Conservation (phyloP, 2,329 filamentous ascomycete genomes). For the Claviceps pazoutovae region DNA sequence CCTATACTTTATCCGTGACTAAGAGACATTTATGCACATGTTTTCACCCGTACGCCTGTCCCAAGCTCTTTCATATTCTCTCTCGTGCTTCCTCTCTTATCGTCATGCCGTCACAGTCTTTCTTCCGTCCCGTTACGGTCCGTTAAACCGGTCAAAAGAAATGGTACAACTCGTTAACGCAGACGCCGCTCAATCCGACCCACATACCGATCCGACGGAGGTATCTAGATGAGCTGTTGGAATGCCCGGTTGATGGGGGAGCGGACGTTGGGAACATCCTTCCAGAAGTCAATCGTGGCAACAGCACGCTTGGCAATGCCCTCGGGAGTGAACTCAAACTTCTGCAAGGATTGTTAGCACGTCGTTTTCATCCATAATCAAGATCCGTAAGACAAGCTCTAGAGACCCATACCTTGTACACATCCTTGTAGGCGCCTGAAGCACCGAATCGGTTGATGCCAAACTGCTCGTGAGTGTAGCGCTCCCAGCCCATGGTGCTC, state of each 20-base stretch:
- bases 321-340: constrained; percentile 98
- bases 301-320: constrained; percentile 90
- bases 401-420: constrained; percentile 61
- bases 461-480: constrained; percentile 98
- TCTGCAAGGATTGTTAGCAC: constrained; percentile 42
- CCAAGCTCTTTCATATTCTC: constrained; percentile 9
- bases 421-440: constrained; percentile 91
- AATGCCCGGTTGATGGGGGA: constrained; percentile 96
- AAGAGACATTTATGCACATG: constrained; percentile 9
- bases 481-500: constrained; percentile 96
- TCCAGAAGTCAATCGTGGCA: constrained; percentile 93
- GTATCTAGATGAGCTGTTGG: constrained; percentile 76
- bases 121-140: constrained; percentile 5
- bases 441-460: constrained; percentile 98
- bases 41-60: constrained; percentile 5
- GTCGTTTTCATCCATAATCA: neutral
- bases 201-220: neutral
- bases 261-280: constrained; percentile 77
- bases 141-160: constrained; percentile 4
- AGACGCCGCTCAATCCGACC: neutral
- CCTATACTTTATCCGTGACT: neutral
- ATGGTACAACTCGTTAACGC: constrained; percentile 1
- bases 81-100: constrained; percentile 12
- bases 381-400: neutral
- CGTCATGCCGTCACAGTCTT: constrained; percentile 13